phyloP scores from a whole-genome alignment of 139 green algal genomes.

The Chlamydomonas asymmetrica region DNA sequence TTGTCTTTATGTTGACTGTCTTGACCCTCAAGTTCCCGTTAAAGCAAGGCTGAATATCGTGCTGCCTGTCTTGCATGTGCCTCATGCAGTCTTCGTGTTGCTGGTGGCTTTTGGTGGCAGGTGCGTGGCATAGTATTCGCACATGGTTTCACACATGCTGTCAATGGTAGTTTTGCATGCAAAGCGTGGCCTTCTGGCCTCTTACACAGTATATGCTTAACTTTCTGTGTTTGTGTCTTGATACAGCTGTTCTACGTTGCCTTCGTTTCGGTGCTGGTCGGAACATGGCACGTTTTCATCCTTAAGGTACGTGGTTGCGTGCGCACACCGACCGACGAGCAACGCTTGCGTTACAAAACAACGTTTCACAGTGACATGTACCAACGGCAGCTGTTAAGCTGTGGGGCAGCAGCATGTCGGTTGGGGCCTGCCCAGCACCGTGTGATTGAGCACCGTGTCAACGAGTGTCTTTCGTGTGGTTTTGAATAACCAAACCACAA shows the following conservation, averaged over 20 bases:
- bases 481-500: no score
- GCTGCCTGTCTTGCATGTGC: neutral
- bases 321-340: no score
- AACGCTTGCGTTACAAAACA: neutral
- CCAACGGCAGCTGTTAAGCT: no score
- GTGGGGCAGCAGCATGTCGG: no score
- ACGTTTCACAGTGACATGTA: neutral
- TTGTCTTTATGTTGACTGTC: neutral
- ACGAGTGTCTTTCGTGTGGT: neutral
- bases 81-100: conserved; percentile 10
- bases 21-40: neutral
- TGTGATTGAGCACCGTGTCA: neutral
- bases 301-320: no score
- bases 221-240: no score
- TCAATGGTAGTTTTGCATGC: no score
- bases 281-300: conserved; percentile 4
- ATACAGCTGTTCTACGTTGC: conserved; percentile 14
- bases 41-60: neutral
- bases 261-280: conserved; percentile 10
- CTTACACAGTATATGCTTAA: no score
- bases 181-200: no score
- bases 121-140: no score
- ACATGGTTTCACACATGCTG: no score
- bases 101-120: conserved; percentile 33
- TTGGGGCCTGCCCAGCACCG: no score